Evolutionary conservation across 495 filamentous ascomycete genomes (phyloP).

Genomic region (Ramalina peruviana): DNA sequence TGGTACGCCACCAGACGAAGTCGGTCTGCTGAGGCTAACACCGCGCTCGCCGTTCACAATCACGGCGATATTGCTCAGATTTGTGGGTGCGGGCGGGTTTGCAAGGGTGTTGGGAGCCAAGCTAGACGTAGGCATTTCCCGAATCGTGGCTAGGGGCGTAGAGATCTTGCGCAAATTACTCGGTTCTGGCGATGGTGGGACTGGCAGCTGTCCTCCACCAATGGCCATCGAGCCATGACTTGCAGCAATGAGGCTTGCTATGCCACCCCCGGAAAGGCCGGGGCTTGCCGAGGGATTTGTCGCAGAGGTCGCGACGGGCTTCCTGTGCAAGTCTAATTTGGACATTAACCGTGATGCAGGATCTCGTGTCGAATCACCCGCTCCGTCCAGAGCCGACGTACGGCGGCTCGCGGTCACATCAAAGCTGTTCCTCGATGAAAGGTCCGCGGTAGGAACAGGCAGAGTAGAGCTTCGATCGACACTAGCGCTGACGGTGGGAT

Average conservation of each 20-base stretch:
- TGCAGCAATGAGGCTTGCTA: slow-evolving; percentile 75
- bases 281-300: slow-evolving; percentile 26
- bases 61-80: slow-evolving; percentile 76
- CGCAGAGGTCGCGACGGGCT: slow-evolving; percentile 40
- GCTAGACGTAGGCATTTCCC: slow-evolving; percentile 40
- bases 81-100: slow-evolving; percentile 73
- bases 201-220: slow-evolving; percentile 24
- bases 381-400: slow-evolving; percentile 35
- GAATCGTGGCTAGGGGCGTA: slow-evolving; percentile 17
- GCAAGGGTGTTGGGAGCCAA: slow-evolving; percentile 75
- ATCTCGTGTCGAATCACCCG: slow-evolving; percentile 53
- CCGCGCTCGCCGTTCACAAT: slow-evolving; percentile 64
- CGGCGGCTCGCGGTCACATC: slow-evolving; percentile 41
- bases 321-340: slow-evolving; percentile 81
- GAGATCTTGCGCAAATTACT: slow-evolving; percentile 12
- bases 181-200: slow-evolving; percentile 21
- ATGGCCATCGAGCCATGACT: slow-evolving; percentile 66
- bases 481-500: slow-evolving; percentile 30
- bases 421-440: slow-evolving; percentile 48
- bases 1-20: slow-evolving; percentile 55
- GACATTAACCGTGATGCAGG: slow-evolving; percentile 81
- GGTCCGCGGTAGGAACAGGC: slow-evolving; percentile 51
- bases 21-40: slow-evolving; percentile 42
- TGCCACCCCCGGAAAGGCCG: slow-evolving; percentile 44
- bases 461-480: slow-evolving; percentile 51